Conservation (phyloP, 306 rosid genomes). For the Malus fusca region DNA sequence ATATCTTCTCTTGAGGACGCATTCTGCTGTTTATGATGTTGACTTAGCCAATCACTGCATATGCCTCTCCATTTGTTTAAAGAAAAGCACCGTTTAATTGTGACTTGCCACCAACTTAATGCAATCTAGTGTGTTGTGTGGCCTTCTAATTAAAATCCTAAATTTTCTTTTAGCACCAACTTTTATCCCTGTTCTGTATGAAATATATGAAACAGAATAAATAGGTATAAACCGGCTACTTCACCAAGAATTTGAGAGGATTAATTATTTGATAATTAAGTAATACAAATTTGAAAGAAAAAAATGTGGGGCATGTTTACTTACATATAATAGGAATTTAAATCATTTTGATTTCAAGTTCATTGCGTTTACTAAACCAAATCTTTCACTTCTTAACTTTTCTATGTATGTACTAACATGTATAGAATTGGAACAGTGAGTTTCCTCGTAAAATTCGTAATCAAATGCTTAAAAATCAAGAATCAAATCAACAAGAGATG, state of each 20-base stretch:
- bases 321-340: too few relatives aligned
- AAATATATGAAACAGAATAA: neutral
- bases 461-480: too few relatives aligned
- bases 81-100: neutral
- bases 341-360: neutral
- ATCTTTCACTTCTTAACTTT: too few relatives aligned
- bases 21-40: slow-evolving; percentile 11
- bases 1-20: slow-evolving; percentile 7
- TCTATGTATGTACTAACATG: too few relatives aligned
- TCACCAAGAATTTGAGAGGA: neutral
- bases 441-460: too few relatives aligned
- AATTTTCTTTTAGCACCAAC: neutral
- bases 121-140: neutral
- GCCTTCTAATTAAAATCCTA: neutral
- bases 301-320: too few relatives aligned
- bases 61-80: neutral
- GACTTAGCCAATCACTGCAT: slow-evolving; percentile 8
- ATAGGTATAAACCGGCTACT: neutral
- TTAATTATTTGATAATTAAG: too few relatives aligned
- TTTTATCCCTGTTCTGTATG: neutral
- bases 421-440: neutral
- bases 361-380: too few relatives aligned
- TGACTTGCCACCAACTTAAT: neutral
- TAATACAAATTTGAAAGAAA: too few relatives aligned
- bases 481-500: too few relatives aligned